Conservation (phyloP, 2,329 filamentous ascomycete species). For the Cadophora gregata region DNA sequence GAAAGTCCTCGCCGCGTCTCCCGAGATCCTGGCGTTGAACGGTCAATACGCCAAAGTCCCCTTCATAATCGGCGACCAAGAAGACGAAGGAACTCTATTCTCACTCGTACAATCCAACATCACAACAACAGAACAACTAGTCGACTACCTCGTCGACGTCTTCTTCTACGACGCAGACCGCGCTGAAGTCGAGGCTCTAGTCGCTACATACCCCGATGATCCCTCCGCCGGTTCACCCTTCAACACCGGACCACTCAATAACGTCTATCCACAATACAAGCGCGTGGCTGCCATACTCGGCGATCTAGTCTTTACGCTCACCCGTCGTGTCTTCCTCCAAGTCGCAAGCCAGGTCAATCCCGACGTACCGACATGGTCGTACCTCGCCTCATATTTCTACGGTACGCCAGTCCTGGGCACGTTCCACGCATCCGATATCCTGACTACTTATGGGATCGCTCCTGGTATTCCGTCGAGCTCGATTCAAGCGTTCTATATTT, state of each 20-base stretch:
- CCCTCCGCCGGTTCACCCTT: constrained; percentile 69
- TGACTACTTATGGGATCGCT: constrained; percentile 58
- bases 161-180: constrained; percentile 65
- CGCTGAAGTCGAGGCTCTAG: constrained; percentile 58
- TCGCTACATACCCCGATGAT: constrained; percentile 65
- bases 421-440: constrained; percentile 73
- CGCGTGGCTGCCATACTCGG: constrained; percentile 77
- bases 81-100: constrained; percentile 82
- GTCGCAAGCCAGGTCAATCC: constrained; percentile 55
- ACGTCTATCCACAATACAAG: constrained; percentile 79
- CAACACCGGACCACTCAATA: constrained; percentile 70
- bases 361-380: constrained; percentile 72
- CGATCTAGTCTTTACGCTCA: constrained; percentile 76
- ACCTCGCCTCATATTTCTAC: constrained; percentile 74
- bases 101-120: constrained; percentile 72
- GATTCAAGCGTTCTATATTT: constrained; percentile 73
- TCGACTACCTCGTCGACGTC: constrained; percentile 63
- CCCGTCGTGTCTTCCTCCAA: constrained; percentile 68
- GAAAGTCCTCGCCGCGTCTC: constrained; percentile 63
- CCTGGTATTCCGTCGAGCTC: constrained; percentile 53
- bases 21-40: constrained; percentile 60
- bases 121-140: constrained; percentile 62
- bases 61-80: constrained; percentile 74
- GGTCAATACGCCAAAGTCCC: constrained; percentile 65
- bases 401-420: constrained; percentile 76